Evolutionary conservation across 2,329 filamentous ascomycete species (phyloP).

Genomic region (Graphiopsis chlorocephala): DNA sequence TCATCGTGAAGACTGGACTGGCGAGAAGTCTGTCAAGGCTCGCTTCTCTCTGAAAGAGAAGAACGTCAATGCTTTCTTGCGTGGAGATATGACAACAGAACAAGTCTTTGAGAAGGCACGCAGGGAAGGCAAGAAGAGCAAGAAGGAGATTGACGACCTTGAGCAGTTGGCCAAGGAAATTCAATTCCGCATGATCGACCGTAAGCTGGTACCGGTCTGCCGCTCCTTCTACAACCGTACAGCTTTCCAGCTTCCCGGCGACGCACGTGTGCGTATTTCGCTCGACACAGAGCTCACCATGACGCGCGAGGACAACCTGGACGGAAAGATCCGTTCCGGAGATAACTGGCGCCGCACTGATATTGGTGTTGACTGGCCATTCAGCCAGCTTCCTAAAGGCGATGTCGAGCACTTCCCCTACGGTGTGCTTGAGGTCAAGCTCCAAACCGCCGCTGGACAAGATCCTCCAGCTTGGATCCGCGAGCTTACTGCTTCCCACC

Average conservation of each 20-base stretch:
- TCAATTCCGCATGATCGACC: slow-evolving; percentile 87
- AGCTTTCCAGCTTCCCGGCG: slow-evolving; percentile 93
- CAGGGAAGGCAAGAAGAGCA: slow-evolving; percentile 89
- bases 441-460: slow-evolving; percentile 93
- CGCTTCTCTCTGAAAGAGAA: slow-evolving; percentile 96
- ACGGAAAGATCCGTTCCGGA: slow-evolving; percentile 71
- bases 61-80: slow-evolving; percentile 87
- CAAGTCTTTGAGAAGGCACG: slow-evolving; percentile 95
- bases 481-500: slow-evolving; percentile 85
- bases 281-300: slow-evolving; percentile 95
- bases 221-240: slow-evolving; percentile 98
- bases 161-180: slow-evolving; percentile 88
- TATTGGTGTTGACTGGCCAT: slow-evolving; percentile 94
- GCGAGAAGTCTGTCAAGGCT: slow-evolving; percentile 97
- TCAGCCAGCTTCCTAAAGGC: slow-evolving; percentile 78
- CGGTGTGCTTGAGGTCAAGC: slow-evolving; percentile 92
- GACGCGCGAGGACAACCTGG: slow-evolving; percentile 91
- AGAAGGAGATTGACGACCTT: slow-evolving; percentile 86
- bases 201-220: slow-evolving; percentile 83
- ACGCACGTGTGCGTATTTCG: slow-evolving; percentile 93
- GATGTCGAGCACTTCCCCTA: slow-evolving; percentile 94
- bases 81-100: slow-evolving; percentile 77
- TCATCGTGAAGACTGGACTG: slow-evolving; percentile 97
- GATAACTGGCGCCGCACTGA: slow-evolving; percentile 96
- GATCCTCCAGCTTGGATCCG: slow-evolving; percentile 96